Conservation (phyloP, 1,139 yeast species). For the Taphrina betulina region DNA sequence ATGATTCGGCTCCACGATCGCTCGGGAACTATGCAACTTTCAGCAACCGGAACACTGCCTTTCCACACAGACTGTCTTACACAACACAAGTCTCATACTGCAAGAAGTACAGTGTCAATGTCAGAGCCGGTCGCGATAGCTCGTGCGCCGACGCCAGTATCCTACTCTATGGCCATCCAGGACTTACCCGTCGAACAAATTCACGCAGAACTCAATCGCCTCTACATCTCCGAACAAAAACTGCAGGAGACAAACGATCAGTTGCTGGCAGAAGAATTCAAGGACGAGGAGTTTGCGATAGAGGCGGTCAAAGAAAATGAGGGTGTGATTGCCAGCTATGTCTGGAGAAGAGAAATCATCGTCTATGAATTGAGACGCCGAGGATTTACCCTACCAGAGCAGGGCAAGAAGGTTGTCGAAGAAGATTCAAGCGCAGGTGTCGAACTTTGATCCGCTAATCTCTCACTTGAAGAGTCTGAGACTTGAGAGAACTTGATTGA, state of each 20-base stretch:
- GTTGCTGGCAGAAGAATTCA: constrained; percentile 37
- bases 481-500: too few relatives aligned
- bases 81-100: too few relatives aligned
- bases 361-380: constrained; percentile 33
- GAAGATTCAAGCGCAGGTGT: too few relatives aligned
- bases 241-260: constrained; percentile 41
- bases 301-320: constrained; percentile 41
- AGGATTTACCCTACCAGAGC: too few relatives aligned
- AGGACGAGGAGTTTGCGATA: constrained; percentile 35
- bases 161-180: constrained; percentile 33
- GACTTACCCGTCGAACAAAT: constrained; percentile 36
- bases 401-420: too few relatives aligned
- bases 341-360: constrained; percentile 38
- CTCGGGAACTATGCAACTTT: too few relatives aligned
- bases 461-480: too few relatives aligned
- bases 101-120: too few relatives aligned
- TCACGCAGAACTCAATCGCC: constrained; percentile 39
- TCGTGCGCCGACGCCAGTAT: constrained; percentile 14
- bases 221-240: constrained; percentile 42
- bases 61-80: too few relatives aligned
- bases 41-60: too few relatives aligned
- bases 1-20: too few relatives aligned
- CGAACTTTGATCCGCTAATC: too few relatives aligned
- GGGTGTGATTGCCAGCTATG: constrained; percentile 38
- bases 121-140: constrained; percentile 15